Conservation (phyloP, 1,139 yeast species). For the Hemisphaericaspora subhashii region DNA sequence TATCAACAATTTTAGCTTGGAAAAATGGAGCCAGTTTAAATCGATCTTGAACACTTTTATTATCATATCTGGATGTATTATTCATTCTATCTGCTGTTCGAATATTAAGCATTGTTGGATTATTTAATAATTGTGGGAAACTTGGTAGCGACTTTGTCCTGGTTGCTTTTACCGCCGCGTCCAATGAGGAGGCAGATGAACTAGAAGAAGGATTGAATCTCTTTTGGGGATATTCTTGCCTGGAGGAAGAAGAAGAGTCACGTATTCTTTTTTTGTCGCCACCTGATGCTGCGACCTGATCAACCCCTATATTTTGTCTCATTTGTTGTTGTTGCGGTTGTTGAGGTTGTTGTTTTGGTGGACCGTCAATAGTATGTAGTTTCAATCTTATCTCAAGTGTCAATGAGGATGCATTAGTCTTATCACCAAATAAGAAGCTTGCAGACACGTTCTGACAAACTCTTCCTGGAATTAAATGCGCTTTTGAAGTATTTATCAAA, state of each 20-base stretch:
- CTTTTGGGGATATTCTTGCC: conserved; percentile 4
- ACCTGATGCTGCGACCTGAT: too few species aligned
- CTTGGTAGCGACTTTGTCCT: conserved; percentile 65
- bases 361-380: conserved; percentile 44
- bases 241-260: not conserved
- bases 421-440: conserved; percentile 46
- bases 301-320: too few species aligned
- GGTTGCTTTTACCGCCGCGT: conserved; percentile 51
- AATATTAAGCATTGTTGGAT: conserved; percentile 41
- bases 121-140: conserved; percentile 39
- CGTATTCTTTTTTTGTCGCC: conserved; percentile 1
- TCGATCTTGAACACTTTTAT: conserved; percentile 45
- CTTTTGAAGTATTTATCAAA: conserved; percentile 27
- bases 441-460: conserved; percentile 70
- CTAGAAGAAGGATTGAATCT: conserved; percentile 5
- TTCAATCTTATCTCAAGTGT: conserved; percentile 67
- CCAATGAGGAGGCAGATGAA: conserved; percentile 15
- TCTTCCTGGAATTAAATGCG: conserved; percentile 60
- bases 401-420: conserved; percentile 42
- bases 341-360: conserved; percentile 13
- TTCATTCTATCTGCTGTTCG: conserved; percentile 46
- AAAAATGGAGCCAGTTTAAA: conserved; percentile 51
- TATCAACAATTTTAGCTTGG: conserved; percentile 40
- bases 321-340: conserved; percentile 9
- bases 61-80: conserved; percentile 39